These are phyloP conservation scores for Candida pseudoviswanathii DNA, from an alignment of 1,139 yeast genomes.

Conservation along the genomic window DNA sequence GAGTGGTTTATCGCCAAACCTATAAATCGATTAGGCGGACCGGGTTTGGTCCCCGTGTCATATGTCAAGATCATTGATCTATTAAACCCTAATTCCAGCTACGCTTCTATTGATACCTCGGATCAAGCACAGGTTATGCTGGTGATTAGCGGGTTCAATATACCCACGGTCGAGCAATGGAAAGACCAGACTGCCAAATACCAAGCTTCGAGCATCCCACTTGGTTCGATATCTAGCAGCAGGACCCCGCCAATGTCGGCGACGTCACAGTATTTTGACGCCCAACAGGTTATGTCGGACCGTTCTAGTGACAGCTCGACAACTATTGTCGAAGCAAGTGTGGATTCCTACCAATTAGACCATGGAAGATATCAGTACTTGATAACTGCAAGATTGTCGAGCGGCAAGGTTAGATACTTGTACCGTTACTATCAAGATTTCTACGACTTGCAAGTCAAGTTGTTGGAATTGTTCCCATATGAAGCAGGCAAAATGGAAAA, in stretches of 20 bases:
- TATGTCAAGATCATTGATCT: constrained; percentile 87
- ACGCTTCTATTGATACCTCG: constrained; percentile 16
- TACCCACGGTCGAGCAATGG: constrained; percentile 97
- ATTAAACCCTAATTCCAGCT: constrained; percentile 43
- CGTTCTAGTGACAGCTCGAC: constrained; percentile 38
- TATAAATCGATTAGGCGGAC: constrained; percentile 92
- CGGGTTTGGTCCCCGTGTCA: constrained; percentile 91
- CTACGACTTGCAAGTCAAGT: constrained; percentile 85
- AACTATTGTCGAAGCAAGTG: constrained; percentile 61
- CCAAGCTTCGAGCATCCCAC: constrained; percentile 85
- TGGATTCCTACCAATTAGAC: constrained; percentile 79
- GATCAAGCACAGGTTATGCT: constrained; percentile 32
- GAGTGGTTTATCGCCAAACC: constrained; percentile 99
- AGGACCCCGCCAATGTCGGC: constrained; percentile 31
- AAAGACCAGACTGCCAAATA: constrained; percentile 87
- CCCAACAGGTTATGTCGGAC: constrained; percentile 21
- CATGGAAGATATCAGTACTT: constrained; percentile 91
- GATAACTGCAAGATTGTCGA: constrained; percentile 67
- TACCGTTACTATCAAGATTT: constrained; percentile 95
- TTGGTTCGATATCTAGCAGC: constrained; percentile 50
- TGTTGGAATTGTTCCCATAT: constrained; percentile 82
- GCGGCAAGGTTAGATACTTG: constrained; percentile 69
- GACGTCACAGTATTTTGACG: constrained; percentile 44
- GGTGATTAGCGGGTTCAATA: constrained; percentile 58
- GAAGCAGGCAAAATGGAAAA: constrained; percentile 91